phyloP scores from a whole-genome alignment of 202 grass and related monocot genomes.

The Setaria italica region DNA sequence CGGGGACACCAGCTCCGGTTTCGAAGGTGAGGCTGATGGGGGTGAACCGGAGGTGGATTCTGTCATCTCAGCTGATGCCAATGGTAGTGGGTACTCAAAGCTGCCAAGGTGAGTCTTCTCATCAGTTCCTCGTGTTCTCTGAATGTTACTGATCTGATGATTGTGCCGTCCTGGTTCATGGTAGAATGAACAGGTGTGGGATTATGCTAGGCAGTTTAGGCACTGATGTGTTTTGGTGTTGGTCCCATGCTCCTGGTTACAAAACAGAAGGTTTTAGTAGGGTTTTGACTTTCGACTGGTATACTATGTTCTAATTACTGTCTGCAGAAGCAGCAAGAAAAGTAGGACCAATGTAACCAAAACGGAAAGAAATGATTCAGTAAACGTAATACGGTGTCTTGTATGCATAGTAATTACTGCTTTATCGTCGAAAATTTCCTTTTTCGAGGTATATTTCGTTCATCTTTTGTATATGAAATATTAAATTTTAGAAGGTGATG shows the following conservation, averaged over 20 bases:
- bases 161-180: constrained; percentile 3
- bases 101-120: constrained; percentile 59
- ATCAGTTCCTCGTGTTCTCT: constrained; percentile 9
- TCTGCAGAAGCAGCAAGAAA: not conserved
- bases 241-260: not conserved
- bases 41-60: constrained; percentile 72
- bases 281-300: not conserved
- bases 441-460: not conserved
- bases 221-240: not conserved
- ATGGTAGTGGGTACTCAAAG: constrained; percentile 37
- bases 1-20: constrained; percentile 60
- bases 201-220: constrained; percentile 11
- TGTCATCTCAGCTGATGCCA: constrained; percentile 38
- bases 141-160: constrained; percentile 26
- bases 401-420: not conserved
- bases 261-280: constrained; percentile 15
- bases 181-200: not conserved
- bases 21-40: constrained; percentile 49
- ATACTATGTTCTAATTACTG: not conserved
- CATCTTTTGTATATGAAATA: not conserved
- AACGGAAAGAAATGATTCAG: not conserved
- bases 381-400: not conserved
- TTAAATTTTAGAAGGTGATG: not conserved
- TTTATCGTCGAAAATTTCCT: not conserved
- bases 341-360: not conserved